A percentile compares a stretch with the other conserved stretches of the same genome.
phyloP scores from a whole-genome alignment of 805 yeast genomes.

The Saccharomycopsis malanga region DNA sequence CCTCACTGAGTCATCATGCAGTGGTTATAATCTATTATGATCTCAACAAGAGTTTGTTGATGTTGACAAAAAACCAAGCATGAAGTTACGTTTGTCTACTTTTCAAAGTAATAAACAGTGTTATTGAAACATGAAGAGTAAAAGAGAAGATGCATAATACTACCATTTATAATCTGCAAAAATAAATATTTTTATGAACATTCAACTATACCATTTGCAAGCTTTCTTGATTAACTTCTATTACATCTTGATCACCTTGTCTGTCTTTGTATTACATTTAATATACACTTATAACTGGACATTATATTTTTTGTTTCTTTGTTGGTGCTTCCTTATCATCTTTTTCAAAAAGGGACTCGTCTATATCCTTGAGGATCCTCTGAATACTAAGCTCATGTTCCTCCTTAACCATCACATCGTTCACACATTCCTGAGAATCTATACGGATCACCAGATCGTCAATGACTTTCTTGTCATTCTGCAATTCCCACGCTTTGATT shows the following conservation, averaged over 20 bases:
- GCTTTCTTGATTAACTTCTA: neutral
- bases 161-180: too few relatives aligned
- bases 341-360: neutral
- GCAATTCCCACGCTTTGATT: slow-evolving; percentile 12
- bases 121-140: too few relatives aligned
- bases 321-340: neutral
- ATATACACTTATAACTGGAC: neutral
- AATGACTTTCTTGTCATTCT: slow-evolving; percentile 3
- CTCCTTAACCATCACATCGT: neutral
- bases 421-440: neutral
- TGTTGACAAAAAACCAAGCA: neutral
- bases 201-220: neutral
- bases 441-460: neutral
- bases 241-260: neutral
- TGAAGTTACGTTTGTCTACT: neutral
- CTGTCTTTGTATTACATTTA: neutral
- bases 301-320: neutral
- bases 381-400: neutral
- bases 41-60: too few relatives aligned
- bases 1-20: too few relatives aligned
- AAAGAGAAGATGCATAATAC: too few relatives aligned
- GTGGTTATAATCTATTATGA: too few relatives aligned
- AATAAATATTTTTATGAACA: too few relatives aligned
- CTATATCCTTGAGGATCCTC: neutral
- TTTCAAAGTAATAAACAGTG: too few relatives aligned